Percentiles rank a stretch among this genome's conserved stretches.
These are phyloP conservation scores for Lachancea dasiensis DNA, from an alignment of 805 yeast genomes.

Conservation along the genomic window DNA sequence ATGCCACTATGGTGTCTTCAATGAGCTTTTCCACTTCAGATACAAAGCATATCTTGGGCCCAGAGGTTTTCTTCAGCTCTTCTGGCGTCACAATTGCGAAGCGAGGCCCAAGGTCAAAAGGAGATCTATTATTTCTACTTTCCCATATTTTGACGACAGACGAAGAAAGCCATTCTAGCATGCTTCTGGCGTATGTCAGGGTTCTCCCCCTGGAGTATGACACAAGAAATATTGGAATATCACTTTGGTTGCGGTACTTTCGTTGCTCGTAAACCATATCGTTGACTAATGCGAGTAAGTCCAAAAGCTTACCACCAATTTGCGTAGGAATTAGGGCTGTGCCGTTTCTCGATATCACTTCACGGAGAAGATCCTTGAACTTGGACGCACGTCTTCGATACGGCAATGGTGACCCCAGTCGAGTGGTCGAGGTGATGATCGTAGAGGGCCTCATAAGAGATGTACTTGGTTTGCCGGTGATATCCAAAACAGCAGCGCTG, in stretches of 20 bases:
- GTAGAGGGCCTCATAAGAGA: constrained; percentile 74
- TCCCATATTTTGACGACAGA: constrained; percentile 86
- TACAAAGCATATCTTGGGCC: constrained; percentile 76
- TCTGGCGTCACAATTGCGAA: constrained; percentile 52
- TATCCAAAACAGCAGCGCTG: constrained; percentile 56
- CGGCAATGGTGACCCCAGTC: constrained; percentile 56
- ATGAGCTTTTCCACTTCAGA: constrained; percentile 62
- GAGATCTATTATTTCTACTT: constrained; percentile 52
- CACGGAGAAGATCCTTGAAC: constrained; percentile 60
- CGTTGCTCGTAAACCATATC: constrained; percentile 43
- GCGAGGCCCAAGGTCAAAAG: constrained; percentile 63
- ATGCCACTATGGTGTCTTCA: constrained; percentile 42
- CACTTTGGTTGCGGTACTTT: constrained; percentile 32
- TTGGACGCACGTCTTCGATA: constrained; percentile 59
- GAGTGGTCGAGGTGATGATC: constrained; percentile 54
- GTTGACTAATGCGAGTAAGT: constrained; percentile 68
- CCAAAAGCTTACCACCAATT: constrained; percentile 74
- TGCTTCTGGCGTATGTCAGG: constrained; percentile 74
- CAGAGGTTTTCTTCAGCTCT: constrained; percentile 49
- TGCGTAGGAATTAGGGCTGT: constrained; percentile 80
- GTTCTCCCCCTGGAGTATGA: constrained; percentile 75
- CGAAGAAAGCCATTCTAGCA: constrained; percentile 94
- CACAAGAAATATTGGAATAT: constrained; percentile 67
- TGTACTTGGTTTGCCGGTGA: constrained; percentile 56
- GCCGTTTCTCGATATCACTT: constrained; percentile 38